phyloP scores from a whole-genome alignment of 495 filamentous ascomycete species.

The Xylaria acuta region DNA sequence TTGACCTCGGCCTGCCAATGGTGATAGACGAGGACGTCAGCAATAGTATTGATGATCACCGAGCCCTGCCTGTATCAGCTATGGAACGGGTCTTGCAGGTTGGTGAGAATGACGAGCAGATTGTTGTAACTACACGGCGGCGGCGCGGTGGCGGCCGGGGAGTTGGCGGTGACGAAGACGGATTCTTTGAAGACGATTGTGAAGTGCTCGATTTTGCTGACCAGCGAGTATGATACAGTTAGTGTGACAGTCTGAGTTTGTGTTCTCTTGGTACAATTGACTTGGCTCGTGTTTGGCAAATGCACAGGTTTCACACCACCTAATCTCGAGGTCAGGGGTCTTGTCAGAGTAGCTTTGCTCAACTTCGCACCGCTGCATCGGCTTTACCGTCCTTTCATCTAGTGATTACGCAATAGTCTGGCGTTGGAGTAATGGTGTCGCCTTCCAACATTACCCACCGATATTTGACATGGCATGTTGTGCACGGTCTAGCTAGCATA shows the following conservation, averaged over 20 bases:
- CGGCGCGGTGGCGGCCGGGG: constrained; percentile 60
- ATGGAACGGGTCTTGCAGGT: constrained; percentile 64
- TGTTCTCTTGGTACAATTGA: constrained; percentile 29
- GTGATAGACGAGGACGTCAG: constrained; percentile 63
- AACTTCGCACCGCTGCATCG: constrained; percentile 18
- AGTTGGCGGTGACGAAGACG: constrained; percentile 67
- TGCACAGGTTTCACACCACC: constrained; percentile 27
- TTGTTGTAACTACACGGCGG: constrained; percentile 80
- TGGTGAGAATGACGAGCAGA: constrained; percentile 73
- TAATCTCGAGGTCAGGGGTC: background rate
- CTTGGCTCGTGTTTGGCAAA: constrained; percentile 32
- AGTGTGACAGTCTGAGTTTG: constrained; percentile 22
- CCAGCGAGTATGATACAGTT: constrained; percentile 69
- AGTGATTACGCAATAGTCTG: constrained; percentile 31
- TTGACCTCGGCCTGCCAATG: constrained; percentile 62
- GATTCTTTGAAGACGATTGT: constrained; percentile 94
- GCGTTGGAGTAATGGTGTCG: constrained; percentile 40
- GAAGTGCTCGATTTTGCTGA: constrained; percentile 91
- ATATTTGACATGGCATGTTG: constrained; percentile 30
- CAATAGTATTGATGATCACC: constrained; percentile 54
- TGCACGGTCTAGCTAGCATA: constrained; percentile 28
- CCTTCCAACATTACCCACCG: constrained; percentile 8
- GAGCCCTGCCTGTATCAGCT: constrained; percentile 59
- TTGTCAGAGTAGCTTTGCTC: background rate
- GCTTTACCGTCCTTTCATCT: constrained; percentile 33